Evolutionary conservation across 2,329 filamentous ascomycete species (phyloP).

Genomic region (Myotisia sp.): DNA sequence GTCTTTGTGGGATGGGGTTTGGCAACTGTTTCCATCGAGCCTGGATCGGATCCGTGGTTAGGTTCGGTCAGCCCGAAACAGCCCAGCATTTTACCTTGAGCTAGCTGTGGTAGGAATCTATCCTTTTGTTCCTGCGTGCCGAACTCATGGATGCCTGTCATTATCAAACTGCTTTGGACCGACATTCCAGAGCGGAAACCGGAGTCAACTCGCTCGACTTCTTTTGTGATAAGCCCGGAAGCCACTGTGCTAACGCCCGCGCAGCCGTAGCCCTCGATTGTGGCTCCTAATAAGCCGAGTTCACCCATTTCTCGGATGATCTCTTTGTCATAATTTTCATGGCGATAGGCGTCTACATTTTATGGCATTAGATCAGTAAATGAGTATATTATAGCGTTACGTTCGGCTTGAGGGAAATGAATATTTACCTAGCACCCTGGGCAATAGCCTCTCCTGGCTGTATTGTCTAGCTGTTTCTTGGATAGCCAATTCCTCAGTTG

Average conservation of each 20-base stretch:
- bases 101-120: conserved; percentile 64
- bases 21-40: conserved; percentile 79
- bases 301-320: conserved; percentile 89
- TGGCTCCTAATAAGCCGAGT: conserved; percentile 73
- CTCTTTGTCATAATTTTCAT: conserved; percentile 72
- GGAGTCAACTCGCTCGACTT: conserved; percentile 80
- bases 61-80: conserved; percentile 86
- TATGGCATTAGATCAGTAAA: background rate
- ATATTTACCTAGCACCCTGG: conserved; percentile 64
- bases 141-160: conserved; percentile 83
- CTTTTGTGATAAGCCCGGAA: conserved; percentile 76
- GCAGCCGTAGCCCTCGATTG: conserved; percentile 75
- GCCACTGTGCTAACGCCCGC: conserved; percentile 78
- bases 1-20: conserved; percentile 71
- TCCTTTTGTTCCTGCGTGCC: conserved; percentile 80
- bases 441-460: conserved; percentile 77
- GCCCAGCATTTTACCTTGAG: conserved; percentile 66
- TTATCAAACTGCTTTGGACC: conserved; percentile 81
- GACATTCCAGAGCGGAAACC: conserved; percentile 89
- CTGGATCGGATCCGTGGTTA: conserved; percentile 83
- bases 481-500: conserved; percentile 82
- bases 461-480: conserved; percentile 83
- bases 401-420: background rate
- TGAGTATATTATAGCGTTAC: conserved; percentile 7
- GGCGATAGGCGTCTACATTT: conserved; percentile 60